Base-by-base conservation (phyloP, 192 early-diverging fungal species). In the Rhizoclosmatium globosum region DNA sequence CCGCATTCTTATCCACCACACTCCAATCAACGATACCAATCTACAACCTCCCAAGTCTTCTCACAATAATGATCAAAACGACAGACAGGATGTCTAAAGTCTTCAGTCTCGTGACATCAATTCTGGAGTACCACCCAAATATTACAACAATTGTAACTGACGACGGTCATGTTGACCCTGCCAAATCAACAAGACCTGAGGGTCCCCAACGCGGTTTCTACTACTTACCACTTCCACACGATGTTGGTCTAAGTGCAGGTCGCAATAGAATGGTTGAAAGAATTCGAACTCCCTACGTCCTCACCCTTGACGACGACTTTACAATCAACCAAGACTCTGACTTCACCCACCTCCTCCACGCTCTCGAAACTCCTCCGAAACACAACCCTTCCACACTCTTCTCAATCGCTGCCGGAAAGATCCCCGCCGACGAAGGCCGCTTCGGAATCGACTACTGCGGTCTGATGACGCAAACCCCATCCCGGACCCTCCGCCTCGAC, bases 231-330 rank as follows among this genome's bases (percentile, higher is more conserved):
- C 65, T 82, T 13, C 64, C 60, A 19, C 60, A 79, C 46, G 82
- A 82, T 42, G 82, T 80, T n/a, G 82, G 82, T 19, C 73, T 82
- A 23, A 83, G 81, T 50, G 82, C 82, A 3, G 82, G 82, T 3
- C 7, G 82, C n/a, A 82, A 82, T 47, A 60, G 77, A 9, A 82
- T 82, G 82, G 82, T 82, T 2, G 73, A 77, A 9, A 72, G 73
- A 11, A 65, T 82, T 57, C 9, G 47, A n/a, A 82, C 82, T 47
- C 46, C 62, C 44, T 82, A 82, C 73, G 67, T 82, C 1, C 48
- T 82, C 2, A 82, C 82, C 13, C 67, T 82, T 13, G 82, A 82
- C 68, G 82, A 82, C 48, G 82, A 82, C 50, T 82, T 82, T 50
- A 80, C 43, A 9, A 43, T 82, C 11, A 43, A 64, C n/a, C 17